phyloP scores from a whole-genome alignment of 768 basidiomycete genomes.

The Pleurotus citrinopileatus region DNA sequence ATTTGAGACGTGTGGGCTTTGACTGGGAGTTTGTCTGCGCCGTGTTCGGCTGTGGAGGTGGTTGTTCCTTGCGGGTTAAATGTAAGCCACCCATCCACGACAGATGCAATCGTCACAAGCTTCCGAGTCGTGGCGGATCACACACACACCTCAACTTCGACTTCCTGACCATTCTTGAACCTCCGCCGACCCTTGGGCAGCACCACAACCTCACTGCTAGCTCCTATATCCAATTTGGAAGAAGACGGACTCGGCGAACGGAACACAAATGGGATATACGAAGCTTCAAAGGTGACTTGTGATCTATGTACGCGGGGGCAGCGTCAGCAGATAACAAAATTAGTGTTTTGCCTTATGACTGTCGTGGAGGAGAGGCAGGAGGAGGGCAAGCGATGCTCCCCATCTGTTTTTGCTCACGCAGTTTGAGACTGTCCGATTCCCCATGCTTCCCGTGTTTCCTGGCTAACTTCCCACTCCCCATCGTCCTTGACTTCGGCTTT shows the following conservation, averaged over 20 bases:
- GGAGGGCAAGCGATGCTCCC: background rate
- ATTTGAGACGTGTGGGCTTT: slow-evolving; percentile 4
- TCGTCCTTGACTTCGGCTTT: slow-evolving; percentile 59
- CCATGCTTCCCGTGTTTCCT: slow-evolving; percentile 55
- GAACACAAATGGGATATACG: slow-evolving; percentile 67
- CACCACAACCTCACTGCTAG: slow-evolving; percentile 17
- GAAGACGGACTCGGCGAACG: slow-evolving; percentile 22
- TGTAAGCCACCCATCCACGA: slow-evolving; percentile 10
- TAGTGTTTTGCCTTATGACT: background rate
- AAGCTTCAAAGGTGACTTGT: slow-evolving; percentile 50
- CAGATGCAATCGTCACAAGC: too few relatives aligned
- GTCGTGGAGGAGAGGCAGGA: background rate
- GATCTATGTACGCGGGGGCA: slow-evolving; percentile 17
- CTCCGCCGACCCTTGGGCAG: slow-evolving; percentile 47
- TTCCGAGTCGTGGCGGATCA: too few relatives aligned
- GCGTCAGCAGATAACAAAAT: too few relatives aligned
- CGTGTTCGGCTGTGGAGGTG: background rate
- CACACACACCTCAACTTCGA: slow-evolving; percentile 14
- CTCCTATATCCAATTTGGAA: slow-evolving; percentile 20
- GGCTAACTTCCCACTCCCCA: slow-evolving; percentile 60
- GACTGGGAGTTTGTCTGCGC: slow-evolving; percentile 1
- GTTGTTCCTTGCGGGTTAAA: slow-evolving; percentile 2
- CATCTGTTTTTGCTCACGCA: slow-evolving; percentile 20
- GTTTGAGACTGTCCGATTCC: slow-evolving; percentile 21
- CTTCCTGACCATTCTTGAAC: slow-evolving; percentile 51